phyloP scores from a whole-genome alignment of 768 basidiomycete species.

The Termitomyces sp. region DNA sequence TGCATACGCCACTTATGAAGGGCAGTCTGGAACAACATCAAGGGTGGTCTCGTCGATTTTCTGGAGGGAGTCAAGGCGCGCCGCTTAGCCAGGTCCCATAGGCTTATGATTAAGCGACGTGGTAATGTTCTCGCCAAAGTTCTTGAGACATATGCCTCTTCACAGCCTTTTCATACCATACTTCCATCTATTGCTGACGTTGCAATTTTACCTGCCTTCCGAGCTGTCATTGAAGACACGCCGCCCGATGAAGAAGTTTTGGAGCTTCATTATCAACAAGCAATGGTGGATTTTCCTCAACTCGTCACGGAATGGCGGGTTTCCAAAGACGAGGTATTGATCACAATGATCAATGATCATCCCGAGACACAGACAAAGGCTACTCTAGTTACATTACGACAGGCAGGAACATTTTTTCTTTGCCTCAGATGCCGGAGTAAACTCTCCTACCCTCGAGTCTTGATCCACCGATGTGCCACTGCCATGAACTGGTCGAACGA shows the following conservation, averaged over 20 bases:
- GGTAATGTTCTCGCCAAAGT: conserved; percentile 8
- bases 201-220: conserved; percentile 11
- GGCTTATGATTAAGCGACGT: conserved; percentile 2
- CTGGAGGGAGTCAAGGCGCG: conserved; percentile 7
- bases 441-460: conserved; percentile 9
- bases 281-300: conserved; percentile 11
- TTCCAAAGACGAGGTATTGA: conserved; percentile 11
- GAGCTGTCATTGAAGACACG: conserved; percentile 15
- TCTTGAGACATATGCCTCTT: conserved; percentile 8
- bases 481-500: neutral
- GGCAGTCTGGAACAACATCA: conserved; percentile 19
- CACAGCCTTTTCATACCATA: conserved; percentile 9
- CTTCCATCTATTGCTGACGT: conserved; percentile 16
- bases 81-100: conserved; percentile 10
- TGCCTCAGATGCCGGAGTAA: neutral
- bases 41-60: conserved; percentile 10
- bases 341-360: conserved; percentile 8
- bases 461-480: conserved; percentile 8
- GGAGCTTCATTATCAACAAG: conserved; percentile 10
- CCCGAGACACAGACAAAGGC: neutral
- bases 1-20: neutral
- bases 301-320: conserved; percentile 11
- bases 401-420: conserved; percentile 8
- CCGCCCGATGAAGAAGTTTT: conserved; percentile 13
- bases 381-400: neutral